Percentiles rank a stretch among this genome's conserved stretches.
phyloP scores from a whole-genome alignment of 257 asterid species.

The Nicotiana benthamiana region DNA sequence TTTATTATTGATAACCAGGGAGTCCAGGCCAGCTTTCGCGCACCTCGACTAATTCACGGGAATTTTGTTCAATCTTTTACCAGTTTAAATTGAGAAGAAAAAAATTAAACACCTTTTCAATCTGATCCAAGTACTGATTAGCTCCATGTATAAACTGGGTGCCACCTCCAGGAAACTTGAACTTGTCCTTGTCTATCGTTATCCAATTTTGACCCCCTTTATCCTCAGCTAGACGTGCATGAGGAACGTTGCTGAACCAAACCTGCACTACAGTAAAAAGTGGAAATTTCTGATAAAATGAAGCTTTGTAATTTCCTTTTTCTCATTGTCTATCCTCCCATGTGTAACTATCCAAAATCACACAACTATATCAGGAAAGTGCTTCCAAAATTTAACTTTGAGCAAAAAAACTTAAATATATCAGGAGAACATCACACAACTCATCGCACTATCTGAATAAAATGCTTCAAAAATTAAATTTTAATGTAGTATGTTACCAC shows the following conservation, averaged over 20 bases:
- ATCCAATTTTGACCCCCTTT: constrained; percentile 99
- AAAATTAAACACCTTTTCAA: constrained; percentile 50
- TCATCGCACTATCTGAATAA: neutral
- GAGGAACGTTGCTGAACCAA: constrained; percentile 98
- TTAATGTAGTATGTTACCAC: neutral
- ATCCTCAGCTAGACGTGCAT: constrained; percentile 82
- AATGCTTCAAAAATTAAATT: neutral
- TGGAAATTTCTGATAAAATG: neutral
- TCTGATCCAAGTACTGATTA: constrained; percentile 83
- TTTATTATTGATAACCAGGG: no score
- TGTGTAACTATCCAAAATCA: neutral
- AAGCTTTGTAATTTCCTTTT: neutral
- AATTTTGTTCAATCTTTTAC: neutral
- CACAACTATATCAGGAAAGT: neutral
- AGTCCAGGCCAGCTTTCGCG: no score
- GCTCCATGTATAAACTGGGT: constrained; percentile 97
- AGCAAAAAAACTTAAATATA: neutral
- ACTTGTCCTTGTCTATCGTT: constrained; percentile 64
- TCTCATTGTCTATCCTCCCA: neutral
- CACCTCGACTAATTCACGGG: no score
- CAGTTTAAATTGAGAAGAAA: neutral
- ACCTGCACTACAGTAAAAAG: constrained; percentile 38
- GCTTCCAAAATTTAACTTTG: neutral
- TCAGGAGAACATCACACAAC: neutral
- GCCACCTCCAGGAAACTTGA: constrained; percentile 97